A percentile compares a stretch with the other conserved stretches of the same genome.
These are phyloP conservation scores for Penicillium sp. DNA, from an alignment of 2,329 filamentous ascomycete species.

Conservation along the genomic window DNA sequence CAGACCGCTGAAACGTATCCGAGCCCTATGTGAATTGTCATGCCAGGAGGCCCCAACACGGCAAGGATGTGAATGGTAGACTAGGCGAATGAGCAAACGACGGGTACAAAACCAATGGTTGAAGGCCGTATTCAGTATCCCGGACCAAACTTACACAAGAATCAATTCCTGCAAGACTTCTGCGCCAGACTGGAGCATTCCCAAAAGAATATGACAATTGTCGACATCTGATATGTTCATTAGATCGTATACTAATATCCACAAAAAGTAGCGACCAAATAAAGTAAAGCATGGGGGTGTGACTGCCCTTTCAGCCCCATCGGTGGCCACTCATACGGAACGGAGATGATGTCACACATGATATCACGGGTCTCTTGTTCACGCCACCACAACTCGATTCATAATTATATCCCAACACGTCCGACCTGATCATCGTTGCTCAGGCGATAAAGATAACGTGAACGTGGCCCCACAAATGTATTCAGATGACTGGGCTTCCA, in stretches of 20 bases:
- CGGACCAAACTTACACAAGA: background rate
- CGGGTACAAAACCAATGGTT: background rate
- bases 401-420: background rate
- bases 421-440: background rate
- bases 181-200: background rate
- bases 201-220: background rate
- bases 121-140: background rate
- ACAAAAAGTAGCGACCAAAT: background rate
- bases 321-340: background rate
- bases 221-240: background rate
- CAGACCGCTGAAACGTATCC: background rate
- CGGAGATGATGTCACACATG: conserved; percentile 5
- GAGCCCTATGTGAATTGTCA: background rate
- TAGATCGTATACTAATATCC: background rate
- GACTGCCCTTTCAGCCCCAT: background rate
- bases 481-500: background rate
- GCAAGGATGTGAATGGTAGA: background rate
- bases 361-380: background rate
- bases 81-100: background rate
- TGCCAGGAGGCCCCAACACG: background rate
- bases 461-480: background rate
- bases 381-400: background rate
- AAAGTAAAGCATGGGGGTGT: conserved; percentile 1
- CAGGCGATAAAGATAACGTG: background rate
- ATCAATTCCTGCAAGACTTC: background rate